Percentiles rank a stretch among this genome's conserved stretches.
phyloP scores from a whole-genome alignment of 1,284 basidiomycete species.

The Afroboletus lepidellus region DNA sequence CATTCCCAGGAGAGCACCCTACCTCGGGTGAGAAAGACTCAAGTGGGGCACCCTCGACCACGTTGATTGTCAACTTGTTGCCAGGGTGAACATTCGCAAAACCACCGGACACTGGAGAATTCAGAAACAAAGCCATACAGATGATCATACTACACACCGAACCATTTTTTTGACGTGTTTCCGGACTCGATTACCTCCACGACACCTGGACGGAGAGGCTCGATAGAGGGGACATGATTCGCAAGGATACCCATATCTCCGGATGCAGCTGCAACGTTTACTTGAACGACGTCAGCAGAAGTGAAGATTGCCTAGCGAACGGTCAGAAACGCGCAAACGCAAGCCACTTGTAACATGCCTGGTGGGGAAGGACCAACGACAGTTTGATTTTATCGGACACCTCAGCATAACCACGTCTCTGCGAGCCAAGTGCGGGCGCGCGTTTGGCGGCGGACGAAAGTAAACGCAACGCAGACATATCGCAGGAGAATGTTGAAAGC shows the following conservation, averaged over 20 bases:
- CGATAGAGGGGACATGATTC: slow-evolving; percentile 93
- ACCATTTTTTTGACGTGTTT: slow-evolving; percentile 88
- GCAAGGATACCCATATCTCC: slow-evolving; percentile 99
- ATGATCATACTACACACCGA: slow-evolving; percentile 62
- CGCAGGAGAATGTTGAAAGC: not conserved
- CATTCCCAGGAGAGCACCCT: not conserved
- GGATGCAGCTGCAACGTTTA: slow-evolving; percentile 90
- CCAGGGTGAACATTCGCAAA: slow-evolving; percentile 98
- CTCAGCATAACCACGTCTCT: slow-evolving; percentile 86
- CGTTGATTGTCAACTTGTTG: slow-evolving; percentile 96
- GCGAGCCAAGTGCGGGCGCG: slow-evolving; percentile 50
- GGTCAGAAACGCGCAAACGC: slow-evolving; percentile 11
- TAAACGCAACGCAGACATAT: slow-evolving; percentile 75
- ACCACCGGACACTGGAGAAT: slow-evolving; percentile 81
- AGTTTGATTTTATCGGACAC: slow-evolving; percentile 84
- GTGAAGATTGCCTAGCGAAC: slow-evolving; percentile 76
- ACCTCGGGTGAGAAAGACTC: slow-evolving; percentile 91
- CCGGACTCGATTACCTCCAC: slow-evolving; percentile 88
- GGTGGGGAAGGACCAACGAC: slow-evolving; percentile 89
- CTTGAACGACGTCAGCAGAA: slow-evolving; percentile 87
- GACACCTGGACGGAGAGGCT: slow-evolving; percentile 89
- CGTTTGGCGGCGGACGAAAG: slow-evolving; percentile 62
- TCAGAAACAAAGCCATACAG: slow-evolving; percentile 9
- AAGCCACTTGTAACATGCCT: slow-evolving; percentile 55
- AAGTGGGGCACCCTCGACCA: slow-evolving; percentile 92